A percentile compares a stretch with the other conserved stretches of the same genome.
These are phyloP conservation scores for Aspergillus neotritici DNA, from an alignment of 2,329 filamentous ascomycete genomes.

Conservation along the genomic window DNA sequence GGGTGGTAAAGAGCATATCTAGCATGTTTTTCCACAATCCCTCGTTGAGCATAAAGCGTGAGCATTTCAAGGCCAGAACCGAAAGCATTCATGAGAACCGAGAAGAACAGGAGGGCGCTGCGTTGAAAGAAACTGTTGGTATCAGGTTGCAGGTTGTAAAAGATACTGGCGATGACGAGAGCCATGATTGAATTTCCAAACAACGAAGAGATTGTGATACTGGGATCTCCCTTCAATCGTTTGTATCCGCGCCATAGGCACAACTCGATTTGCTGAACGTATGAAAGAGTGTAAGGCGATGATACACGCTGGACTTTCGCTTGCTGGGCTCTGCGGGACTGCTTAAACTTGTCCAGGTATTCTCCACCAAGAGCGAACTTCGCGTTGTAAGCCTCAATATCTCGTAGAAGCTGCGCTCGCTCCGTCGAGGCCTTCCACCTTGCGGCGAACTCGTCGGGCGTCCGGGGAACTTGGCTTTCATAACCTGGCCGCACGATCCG, in stretches of 20 bases:
- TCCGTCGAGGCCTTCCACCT: constrained; percentile 48
- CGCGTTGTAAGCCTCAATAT: constrained; percentile 24
- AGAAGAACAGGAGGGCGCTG: constrained; percentile 74
- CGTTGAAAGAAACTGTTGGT: constrained; percentile 68
- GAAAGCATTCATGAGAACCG: constrained; percentile 76
- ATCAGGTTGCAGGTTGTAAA: constrained; percentile 63
- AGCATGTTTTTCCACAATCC: constrained; percentile 16
- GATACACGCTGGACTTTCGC: constrained; percentile 48
- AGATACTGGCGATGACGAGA: constrained; percentile 70
- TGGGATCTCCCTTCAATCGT: constrained; percentile 67
- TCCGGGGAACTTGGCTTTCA: constrained; percentile 57
- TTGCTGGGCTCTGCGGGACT: constrained; percentile 31
- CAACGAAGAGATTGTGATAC: constrained; percentile 59
- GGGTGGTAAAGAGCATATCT: constrained; percentile 19
- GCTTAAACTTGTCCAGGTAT: constrained; percentile 25
- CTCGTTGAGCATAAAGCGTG: constrained; percentile 13
- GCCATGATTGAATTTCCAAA: constrained; percentile 64
- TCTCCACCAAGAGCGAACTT: constrained; percentile 31
- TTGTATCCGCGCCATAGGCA: constrained; percentile 74
- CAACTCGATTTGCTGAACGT: constrained; percentile 64
- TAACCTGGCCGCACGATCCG: constrained; percentile 51
- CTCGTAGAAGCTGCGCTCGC: constrained; percentile 28
- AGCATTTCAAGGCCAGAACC: constrained; percentile 60
- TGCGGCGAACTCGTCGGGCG: constrained; percentile 60
- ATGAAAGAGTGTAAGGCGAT: constrained; percentile 77